Base-by-base conservation (phyloP, 2,329 filamentous ascomycete genomes). In the Aspergillus felis region DNA sequence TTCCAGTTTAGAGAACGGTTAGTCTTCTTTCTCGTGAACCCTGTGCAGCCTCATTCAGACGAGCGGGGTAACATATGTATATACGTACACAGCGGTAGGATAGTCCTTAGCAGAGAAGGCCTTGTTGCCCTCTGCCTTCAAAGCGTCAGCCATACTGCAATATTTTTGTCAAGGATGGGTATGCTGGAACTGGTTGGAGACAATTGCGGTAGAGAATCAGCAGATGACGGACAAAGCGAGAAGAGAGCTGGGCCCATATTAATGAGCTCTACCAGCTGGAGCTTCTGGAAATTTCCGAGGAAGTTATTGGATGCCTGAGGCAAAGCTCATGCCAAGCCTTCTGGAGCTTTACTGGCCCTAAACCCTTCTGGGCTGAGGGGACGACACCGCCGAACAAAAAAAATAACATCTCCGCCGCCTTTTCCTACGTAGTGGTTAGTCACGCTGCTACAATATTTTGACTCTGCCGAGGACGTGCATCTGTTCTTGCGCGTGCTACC, bases 81-180 rank as follows among this genome's bases (percentile, higher is more conserved):
- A 79, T 84, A 86, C 91, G 78, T 84, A 97, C 93, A 96, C 86
- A 72, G 94, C 94, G 76, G 93, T 91, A 71, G 92, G 84, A 76
- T 96, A 99, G 78, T 97, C 92, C 84, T 97, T 97, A 62, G 91
- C 92, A 65, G 91, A 89, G 78, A 99, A 99, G 78, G 95, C 92
- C 83, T 96, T 96, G 84, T 99, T 99, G 82, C 93, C 94, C 75
- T 94, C 89, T 71, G 92, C 91, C 83, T 99, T 99, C 71, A 99
- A 86, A 85, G 93, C 83, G 77, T 88, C 86, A 64, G 86, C 85
- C 85, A 87, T 88, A 62, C 42, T 79, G 63, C n/a, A 50, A 51
- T 38, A 57, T 42, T 57, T 57, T 17, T 46, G 28, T 29, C 48
- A 20, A 42, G 44, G 51, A 41, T 47, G 12, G 28, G 32, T 51